phyloP scores from a whole-genome alignment of 257 asterid species.

The Striga asiatica region DNA sequence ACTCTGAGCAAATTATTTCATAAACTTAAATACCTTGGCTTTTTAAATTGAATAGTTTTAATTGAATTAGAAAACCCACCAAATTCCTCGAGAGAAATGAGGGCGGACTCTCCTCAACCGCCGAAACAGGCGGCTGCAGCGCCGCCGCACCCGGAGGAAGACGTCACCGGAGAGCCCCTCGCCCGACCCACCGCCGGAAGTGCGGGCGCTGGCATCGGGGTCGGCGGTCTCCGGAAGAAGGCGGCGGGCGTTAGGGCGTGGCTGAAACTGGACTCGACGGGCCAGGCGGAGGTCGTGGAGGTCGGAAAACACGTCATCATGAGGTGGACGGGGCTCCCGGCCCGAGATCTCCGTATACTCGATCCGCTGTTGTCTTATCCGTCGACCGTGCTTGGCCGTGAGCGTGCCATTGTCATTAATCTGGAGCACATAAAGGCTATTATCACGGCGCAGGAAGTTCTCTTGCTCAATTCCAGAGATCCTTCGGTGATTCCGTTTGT shows the following conservation, averaged over 20 bases:
- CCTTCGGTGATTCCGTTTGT: slow-evolving; percentile 85
- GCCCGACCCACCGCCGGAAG: slow-evolving; percentile 35
- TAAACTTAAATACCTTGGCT: no score
- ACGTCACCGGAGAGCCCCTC: slow-evolving; percentile 24
- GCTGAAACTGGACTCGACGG: slow-evolving; percentile 75
- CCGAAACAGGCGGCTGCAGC: slow-evolving; percentile 17
- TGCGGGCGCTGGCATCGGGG: slow-evolving; percentile 20
- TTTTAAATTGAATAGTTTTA: no score
- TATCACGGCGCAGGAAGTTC: slow-evolving; percentile 83
- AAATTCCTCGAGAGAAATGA: no score
- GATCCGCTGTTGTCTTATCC: slow-evolving; percentile 82
- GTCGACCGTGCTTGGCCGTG: slow-evolving; percentile 82
- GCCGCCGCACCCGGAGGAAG: slow-evolving; percentile 32
- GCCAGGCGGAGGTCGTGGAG: slow-evolving; percentile 72
- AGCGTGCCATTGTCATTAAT: slow-evolving; percentile 82
- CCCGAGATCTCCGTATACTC: slow-evolving; percentile 84
- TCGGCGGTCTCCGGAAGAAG: slow-evolving; percentile 57
- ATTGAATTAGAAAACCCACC: no score
- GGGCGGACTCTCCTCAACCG: slow-evolving; percentile 26
- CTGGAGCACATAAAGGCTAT: slow-evolving; percentile 91
- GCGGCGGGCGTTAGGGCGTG: slow-evolving; percentile 73
- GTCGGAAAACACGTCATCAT: slow-evolving; percentile 91
- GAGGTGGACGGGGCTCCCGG: slow-evolving; percentile 94
- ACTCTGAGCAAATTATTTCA: no score
- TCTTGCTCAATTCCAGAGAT: slow-evolving; percentile 71